phyloP scores from a whole-genome alignment of 495 filamentous ascomycete species.

The Trichoderma gamsii region DNA sequence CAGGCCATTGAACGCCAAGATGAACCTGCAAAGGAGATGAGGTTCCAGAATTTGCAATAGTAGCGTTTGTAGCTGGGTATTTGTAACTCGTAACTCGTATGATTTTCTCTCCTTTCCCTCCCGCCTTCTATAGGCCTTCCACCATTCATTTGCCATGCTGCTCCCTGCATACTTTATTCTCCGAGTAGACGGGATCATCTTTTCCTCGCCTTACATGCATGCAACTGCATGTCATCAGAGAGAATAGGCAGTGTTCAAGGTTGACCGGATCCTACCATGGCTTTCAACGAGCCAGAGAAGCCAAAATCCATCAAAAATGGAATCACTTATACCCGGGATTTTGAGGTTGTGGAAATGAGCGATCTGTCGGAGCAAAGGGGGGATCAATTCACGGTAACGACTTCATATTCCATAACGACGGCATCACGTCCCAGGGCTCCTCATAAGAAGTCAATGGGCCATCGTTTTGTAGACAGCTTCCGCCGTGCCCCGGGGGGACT shows the following conservation, averaged over 20 bases:
- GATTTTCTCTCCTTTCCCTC: background rate
- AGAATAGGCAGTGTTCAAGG: background rate
- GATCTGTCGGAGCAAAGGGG: background rate
- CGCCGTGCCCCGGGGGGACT: background rate
- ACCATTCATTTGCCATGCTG: background rate
- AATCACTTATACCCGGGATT: background rate
- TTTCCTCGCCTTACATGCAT: background rate
- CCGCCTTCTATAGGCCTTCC: background rate
- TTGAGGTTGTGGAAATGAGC: background rate
- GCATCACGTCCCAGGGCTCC: background rate
- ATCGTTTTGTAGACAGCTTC: slow-evolving; percentile 1
- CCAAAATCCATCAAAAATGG: slow-evolving; percentile 5
- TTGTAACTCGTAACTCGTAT: background rate
- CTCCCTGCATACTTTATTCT: background rate
- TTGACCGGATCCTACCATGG: background rate
- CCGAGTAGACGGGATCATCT: background rate
- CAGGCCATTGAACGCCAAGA: background rate
- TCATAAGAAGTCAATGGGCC: background rate
- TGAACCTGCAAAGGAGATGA: background rate
- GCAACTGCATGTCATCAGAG: background rate
- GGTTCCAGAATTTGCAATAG: background rate
- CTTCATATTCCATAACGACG: background rate
- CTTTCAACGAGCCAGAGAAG: background rate
- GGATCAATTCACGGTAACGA: background rate
- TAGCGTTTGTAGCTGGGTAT: background rate